phyloP scores from a whole-genome alignment of 768 basidiomycete genomes.

The Pleurotus eryngii region DNA sequence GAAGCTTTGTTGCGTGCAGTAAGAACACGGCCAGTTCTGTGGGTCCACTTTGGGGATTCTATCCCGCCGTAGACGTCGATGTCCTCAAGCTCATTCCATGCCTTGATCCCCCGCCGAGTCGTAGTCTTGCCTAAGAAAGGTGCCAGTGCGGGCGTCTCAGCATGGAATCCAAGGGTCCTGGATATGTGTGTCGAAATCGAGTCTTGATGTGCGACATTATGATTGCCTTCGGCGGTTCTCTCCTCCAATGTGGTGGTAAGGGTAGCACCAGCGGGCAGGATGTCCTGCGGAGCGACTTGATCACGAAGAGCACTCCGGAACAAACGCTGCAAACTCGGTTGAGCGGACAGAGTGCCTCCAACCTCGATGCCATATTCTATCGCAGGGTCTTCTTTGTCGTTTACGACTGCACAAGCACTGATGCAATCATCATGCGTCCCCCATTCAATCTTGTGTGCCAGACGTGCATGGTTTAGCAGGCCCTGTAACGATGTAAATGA shows the following conservation, averaged over 20 bases:
- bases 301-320: conserved; percentile 46
- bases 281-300: not conserved
- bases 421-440: conserved; percentile 56
- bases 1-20: conserved; percentile 33
- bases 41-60: not conserved
- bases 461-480: conserved; percentile 51
- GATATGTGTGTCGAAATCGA: conserved; percentile 25
- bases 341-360: conserved; percentile 36
- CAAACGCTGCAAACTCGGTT: conserved; percentile 45
- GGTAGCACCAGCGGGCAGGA: not conserved
- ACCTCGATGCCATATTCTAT: conserved; percentile 39
- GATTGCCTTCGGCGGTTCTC: not conserved
- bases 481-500: conserved; percentile 50
- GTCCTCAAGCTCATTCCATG: conserved; percentile 32
- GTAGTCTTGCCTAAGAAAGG: conserved; percentile 43
- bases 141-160: conserved; percentile 48
- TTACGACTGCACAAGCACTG: conserved; percentile 42
- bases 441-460: conserved; percentile 47
- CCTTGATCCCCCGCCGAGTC: conserved; percentile 38
- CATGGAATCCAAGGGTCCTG: conserved; percentile 44
- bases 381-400: conserved; percentile 13
- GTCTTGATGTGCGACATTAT: not conserved
- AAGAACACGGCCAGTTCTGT: conserved; percentile 11
- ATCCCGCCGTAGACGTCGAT: conserved; percentile 33
- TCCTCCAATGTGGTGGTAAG: not conserved